These are phyloP conservation scores for Ramaria sp. DNA, from an alignment of 768 basidiomycete species.

Conservation along the genomic window DNA sequence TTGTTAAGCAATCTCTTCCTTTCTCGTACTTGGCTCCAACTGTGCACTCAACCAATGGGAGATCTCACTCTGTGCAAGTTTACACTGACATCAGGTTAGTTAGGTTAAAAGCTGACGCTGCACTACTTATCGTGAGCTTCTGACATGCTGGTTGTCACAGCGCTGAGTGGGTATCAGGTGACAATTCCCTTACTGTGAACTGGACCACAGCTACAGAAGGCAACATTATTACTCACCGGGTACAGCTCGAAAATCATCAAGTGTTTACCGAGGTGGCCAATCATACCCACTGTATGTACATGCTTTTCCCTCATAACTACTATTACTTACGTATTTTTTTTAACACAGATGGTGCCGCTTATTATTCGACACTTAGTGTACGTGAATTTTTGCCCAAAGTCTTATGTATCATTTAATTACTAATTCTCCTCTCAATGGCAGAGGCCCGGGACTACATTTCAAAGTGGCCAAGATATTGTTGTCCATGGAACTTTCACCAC, in stretches of 20 bases:
- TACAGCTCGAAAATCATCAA: slow-evolving; percentile 11
- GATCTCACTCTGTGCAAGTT: slow-evolving; percentile 38
- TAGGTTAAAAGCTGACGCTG: too few relatives aligned
- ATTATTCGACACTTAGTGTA: slow-evolving; percentile 46
- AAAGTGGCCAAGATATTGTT: slow-evolving; percentile 11
- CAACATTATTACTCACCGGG: slow-evolving; percentile 28
- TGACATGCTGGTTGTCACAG: slow-evolving; percentile 12
- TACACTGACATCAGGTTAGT: slow-evolving; percentile 43
- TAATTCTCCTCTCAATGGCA: neutral
- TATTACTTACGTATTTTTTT: neutral
- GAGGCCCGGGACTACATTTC: slow-evolving; percentile 9
- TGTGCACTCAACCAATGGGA: slow-evolving; percentile 37
- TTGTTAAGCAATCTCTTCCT: slow-evolving; percentile 52
- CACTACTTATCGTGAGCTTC: neutral
- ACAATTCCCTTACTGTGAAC: slow-evolving; percentile 31
- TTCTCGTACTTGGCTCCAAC: slow-evolving; percentile 47
- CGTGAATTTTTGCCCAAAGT: slow-evolving; percentile 8
- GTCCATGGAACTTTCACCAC: slow-evolving; percentile 11
- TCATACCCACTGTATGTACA: slow-evolving; percentile 46
- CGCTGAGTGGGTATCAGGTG: slow-evolving; percentile 19
- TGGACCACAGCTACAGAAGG: slow-evolving; percentile 41
- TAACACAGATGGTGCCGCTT: slow-evolving; percentile 56
- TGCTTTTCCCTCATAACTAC: neutral
- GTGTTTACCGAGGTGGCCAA: slow-evolving; percentile 36
- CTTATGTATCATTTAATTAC: neutral